Conservation (phyloP, 176 grass and related monocot species). For the Raddia distichophylla region DNA sequence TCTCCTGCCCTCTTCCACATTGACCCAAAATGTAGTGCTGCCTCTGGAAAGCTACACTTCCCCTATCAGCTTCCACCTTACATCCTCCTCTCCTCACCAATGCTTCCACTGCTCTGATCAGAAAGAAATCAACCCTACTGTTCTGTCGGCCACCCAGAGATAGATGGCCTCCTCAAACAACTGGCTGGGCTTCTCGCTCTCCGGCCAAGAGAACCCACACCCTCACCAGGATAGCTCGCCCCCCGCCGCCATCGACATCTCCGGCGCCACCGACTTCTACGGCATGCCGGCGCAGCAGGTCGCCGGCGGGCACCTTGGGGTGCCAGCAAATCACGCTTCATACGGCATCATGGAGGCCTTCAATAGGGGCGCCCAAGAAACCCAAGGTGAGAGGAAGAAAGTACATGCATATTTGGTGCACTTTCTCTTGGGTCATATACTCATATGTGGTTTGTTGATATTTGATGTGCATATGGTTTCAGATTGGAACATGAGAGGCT, state of each 20-base stretch:
- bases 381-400: slow-evolving; percentile 44
- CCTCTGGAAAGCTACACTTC: slow-evolving; percentile 36
- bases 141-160: slow-evolving; percentile 30
- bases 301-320: slow-evolving; percentile 43
- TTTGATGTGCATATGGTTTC: slow-evolving; percentile 39
- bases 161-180: slow-evolving; percentile 76
- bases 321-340: slow-evolving; percentile 39
- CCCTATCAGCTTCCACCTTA: slow-evolving; percentile 35
- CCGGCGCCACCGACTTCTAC: slow-evolving; percentile 52
- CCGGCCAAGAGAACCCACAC: slow-evolving; percentile 59
- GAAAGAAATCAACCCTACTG: slow-evolving; percentile 24
- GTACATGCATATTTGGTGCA: neutral
- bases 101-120: slow-evolving; percentile 42
- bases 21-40: slow-evolving; percentile 54
- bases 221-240: slow-evolving; percentile 47
- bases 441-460: slow-evolving; percentile 17
- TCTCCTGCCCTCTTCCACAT: slow-evolving; percentile 45
- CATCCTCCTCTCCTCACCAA: slow-evolving; percentile 30
- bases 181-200: slow-evolving; percentile 79
- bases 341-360: slow-evolving; percentile 61
- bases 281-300: slow-evolving; percentile 34
- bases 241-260: slow-evolving; percentile 46
- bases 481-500: slow-evolving; percentile 90
- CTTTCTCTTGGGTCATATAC: neutral
- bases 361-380: slow-evolving; percentile 48